These are phyloP conservation scores for Colletotrichum sp. DNA, from an alignment of 2,329 filamentous ascomycete genomes.

Conservation along the genomic window DNA sequence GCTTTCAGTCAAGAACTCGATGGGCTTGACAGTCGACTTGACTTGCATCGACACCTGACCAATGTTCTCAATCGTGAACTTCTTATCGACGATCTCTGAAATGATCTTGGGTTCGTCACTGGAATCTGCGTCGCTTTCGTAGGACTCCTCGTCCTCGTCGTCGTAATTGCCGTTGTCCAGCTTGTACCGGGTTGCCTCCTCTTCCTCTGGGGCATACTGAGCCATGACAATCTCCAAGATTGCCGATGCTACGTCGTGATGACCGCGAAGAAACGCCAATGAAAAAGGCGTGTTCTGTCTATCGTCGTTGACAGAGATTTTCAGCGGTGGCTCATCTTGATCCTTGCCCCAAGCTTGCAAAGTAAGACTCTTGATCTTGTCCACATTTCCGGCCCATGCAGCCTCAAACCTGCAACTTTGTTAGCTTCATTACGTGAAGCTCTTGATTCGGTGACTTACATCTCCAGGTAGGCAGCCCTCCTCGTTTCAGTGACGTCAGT, in stretches of 20 bases:
- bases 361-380: slow-evolving; percentile 69
- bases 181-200: slow-evolving; percentile 54
- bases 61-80: slow-evolving; percentile 78
- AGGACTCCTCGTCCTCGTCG: slow-evolving; percentile 37
- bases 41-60: slow-evolving; percentile 72
- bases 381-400: slow-evolving; percentile 72
- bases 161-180: slow-evolving; percentile 42
- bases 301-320: slow-evolving; percentile 64
- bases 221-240: slow-evolving; percentile 74
- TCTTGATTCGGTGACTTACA: slow-evolving; percentile 52
- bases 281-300: slow-evolving; percentile 65
- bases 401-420: slow-evolving; percentile 66
- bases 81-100: slow-evolving; percentile 64
- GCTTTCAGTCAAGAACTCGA: slow-evolving; percentile 50
- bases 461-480: slow-evolving; percentile 63
- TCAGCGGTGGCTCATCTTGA: slow-evolving; percentile 62
- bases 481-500: slow-evolving; percentile 61
- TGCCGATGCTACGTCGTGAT: slow-evolving; percentile 65
- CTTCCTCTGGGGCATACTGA: slow-evolving; percentile 67
- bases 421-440: slow-evolving; percentile 23
- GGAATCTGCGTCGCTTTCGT: slow-evolving; percentile 35
- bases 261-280: slow-evolving; percentile 70
- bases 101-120: slow-evolving; percentile 48
- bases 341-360: slow-evolving; percentile 62
- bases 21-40: slow-evolving; percentile 65